phyloP scores from a whole-genome alignment of 148 eudicot species.

The Persicaria tinctoria region DNA sequence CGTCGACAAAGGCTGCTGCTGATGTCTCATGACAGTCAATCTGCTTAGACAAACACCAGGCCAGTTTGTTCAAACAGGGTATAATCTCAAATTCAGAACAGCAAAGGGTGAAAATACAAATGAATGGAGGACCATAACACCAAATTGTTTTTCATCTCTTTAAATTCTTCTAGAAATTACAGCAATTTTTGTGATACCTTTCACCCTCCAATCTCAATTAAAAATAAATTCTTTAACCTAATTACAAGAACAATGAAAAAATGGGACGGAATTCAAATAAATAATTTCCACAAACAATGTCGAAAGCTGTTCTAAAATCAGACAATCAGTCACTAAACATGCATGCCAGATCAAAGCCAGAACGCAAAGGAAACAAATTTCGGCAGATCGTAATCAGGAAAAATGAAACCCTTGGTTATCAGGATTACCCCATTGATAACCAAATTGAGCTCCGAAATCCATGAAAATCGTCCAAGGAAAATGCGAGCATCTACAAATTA shows the following conservation, averaged over 20 bases:
- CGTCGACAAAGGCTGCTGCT: constrained; percentile 36
- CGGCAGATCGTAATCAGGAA: not conserved
- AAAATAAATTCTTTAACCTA: not conserved
- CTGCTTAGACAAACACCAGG: not conserved
- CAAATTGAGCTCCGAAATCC: not conserved
- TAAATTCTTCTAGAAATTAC: not conserved
- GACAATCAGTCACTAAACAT: not conserved
- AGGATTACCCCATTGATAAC: not conserved
- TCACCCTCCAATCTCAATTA: not conserved
- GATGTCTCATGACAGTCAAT: not conserved
- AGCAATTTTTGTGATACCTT: not conserved
- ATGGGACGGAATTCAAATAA: too few species aligned
- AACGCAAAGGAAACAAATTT: too few species aligned
- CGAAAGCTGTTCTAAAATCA: not conserved
- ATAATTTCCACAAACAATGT: not conserved
- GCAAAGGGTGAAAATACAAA: not conserved
- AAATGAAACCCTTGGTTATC: not conserved
- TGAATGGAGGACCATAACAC: not conserved
- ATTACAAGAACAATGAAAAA: not conserved
- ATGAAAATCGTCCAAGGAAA: not conserved
- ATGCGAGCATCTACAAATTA: not conserved
- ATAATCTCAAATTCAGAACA: not conserved
- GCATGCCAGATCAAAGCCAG: not conserved
- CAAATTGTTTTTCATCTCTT: not conserved
- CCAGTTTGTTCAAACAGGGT: not conserved